Conservation (phyloP, 1,139 yeast genomes). For the Sugiyamaella neomexicana region DNA sequence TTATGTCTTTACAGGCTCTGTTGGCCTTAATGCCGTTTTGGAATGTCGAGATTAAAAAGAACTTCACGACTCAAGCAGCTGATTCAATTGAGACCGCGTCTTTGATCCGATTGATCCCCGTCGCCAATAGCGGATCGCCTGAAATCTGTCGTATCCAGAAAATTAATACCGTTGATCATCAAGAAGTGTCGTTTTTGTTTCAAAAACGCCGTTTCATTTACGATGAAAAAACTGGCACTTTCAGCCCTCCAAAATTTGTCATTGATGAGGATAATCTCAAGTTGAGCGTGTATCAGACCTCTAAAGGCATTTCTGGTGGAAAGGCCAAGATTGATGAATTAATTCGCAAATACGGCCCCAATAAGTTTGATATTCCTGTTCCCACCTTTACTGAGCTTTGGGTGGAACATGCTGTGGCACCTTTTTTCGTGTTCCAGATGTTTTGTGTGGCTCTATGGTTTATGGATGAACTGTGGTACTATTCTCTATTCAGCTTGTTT, state of each 20-base stretch:
- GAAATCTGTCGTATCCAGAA: constrained; percentile 69
- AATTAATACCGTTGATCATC: constrained; percentile 58
- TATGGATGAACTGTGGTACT: constrained; percentile 97
- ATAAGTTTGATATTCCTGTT: constrained; percentile 89
- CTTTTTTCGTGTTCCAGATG: constrained; percentile 93
- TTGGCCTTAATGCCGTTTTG: constrained; percentile 94
- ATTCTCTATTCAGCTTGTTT: constrained; percentile 84
- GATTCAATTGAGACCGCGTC: constrained; percentile 59
- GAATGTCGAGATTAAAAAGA: constrained; percentile 71
- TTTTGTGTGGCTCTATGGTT: constrained; percentile 96
- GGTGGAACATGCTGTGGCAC: constrained; percentile 98
- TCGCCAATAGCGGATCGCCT: constrained; percentile 82
- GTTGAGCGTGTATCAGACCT: constrained; percentile 57
- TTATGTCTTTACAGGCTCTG: constrained; percentile 70
- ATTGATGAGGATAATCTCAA: constrained; percentile 61
- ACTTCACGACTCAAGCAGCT: constrained; percentile 65
- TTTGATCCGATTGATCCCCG: constrained; percentile 74
- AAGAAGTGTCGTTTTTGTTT: constrained; percentile 72
- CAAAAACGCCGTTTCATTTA: constrained; percentile 91
- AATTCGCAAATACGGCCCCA: constrained; percentile 71
- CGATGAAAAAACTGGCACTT: constrained; percentile 53
- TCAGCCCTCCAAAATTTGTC: constrained; percentile 78
- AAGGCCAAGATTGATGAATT: constrained; percentile 49
- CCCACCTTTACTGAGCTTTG: constrained; percentile 89
- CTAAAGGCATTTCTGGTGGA: constrained; percentile 54